Percentiles rank a stretch among this genome's conserved stretches.
Evolutionary conservation across 768 basidiomycete species (phyloP).

Genomic region (Asterophora lycoperdoides): DNA sequence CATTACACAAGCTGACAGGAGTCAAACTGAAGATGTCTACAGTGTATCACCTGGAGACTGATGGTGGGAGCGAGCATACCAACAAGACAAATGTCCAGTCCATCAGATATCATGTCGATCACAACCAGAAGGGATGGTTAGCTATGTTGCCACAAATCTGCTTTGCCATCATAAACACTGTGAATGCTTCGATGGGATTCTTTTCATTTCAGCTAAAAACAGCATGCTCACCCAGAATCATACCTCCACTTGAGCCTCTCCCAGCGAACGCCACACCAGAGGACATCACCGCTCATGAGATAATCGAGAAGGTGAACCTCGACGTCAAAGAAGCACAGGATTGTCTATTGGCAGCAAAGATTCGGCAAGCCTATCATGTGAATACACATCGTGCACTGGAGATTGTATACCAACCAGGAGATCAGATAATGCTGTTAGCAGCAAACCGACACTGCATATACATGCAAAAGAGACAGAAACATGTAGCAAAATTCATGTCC

Average conservation of each 20-base stretch:
- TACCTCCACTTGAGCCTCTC: slow-evolving; percentile 21
- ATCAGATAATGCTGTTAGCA: slow-evolving; percentile 34
- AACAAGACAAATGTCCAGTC: slow-evolving; percentile 33
- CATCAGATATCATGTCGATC: slow-evolving; percentile 24
- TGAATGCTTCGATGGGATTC: slow-evolving; percentile 30
- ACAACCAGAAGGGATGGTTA: slow-evolving; percentile 31
- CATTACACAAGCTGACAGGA: slow-evolving; percentile 24
- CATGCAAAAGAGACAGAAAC: slow-evolving; percentile 22
- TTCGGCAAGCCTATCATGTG: slow-evolving; percentile 26
- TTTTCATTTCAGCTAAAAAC: slow-evolving; percentile 28
- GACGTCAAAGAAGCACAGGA: slow-evolving; percentile 29
- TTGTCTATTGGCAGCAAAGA: slow-evolving; percentile 22
- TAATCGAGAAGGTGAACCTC: not conserved
- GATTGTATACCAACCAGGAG: slow-evolving; percentile 24
- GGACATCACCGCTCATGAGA: not conserved
- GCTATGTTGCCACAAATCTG: slow-evolving; percentile 20
- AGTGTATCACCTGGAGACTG: slow-evolving; percentile 35
- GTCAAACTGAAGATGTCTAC: slow-evolving; percentile 30
- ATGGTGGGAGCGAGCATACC: slow-evolving; percentile 30
- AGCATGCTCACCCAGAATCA: slow-evolving; percentile 20
- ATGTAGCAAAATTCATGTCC: slow-evolving; percentile 40
- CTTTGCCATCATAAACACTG: slow-evolving; percentile 32
- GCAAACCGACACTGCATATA: slow-evolving; percentile 27
- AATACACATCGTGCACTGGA: slow-evolving; percentile 25
- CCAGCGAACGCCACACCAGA: not conserved